Percentiles rank a stretch among this genome's conserved stretches.
Conservation (phyloP, 2,329 filamentous ascomycete genomes). For the Xylariales sp. region DNA sequence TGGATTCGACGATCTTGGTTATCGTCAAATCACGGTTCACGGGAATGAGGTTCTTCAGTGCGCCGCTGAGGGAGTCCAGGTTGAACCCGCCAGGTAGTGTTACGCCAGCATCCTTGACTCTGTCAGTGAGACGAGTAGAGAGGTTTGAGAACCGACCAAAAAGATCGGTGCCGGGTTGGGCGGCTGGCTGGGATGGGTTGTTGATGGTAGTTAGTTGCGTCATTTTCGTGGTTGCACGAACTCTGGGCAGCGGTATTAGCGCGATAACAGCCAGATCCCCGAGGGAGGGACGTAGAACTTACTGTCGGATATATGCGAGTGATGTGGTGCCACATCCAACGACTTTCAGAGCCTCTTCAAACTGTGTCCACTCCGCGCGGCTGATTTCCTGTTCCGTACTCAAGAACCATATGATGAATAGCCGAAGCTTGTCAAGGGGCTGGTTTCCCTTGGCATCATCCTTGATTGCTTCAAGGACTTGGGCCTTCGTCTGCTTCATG, state of each 20-base stretch:
- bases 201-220: constrained; percentile 94
- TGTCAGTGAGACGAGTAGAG: constrained; percentile 85
- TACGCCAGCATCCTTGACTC: constrained; percentile 84
- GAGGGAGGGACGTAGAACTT: no score
- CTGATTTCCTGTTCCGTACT: constrained; percentile 88
- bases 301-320: constrained; percentile 83
- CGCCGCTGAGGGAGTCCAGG: constrained; percentile 89
- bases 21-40: constrained; percentile 92
- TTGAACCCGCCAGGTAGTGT: constrained; percentile 68
- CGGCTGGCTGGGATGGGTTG: constrained; percentile 59
- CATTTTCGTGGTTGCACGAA: constrained; percentile 94
- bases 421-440: constrained; percentile 79
- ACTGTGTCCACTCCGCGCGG: constrained; percentile 76
- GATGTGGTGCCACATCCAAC: constrained; percentile 73
- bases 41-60: constrained; percentile 97
- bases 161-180: constrained; percentile 65
- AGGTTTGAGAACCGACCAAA: constrained; percentile 93
- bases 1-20: constrained; percentile 95
- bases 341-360: constrained; percentile 75
- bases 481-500: constrained; percentile 82
- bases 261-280: no score
- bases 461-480: constrained; percentile 82
- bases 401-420: constrained; percentile 97
- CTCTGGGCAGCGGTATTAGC: no score
- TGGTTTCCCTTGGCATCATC: constrained; percentile 78